Evolutionary conservation across 768 basidiomycete species (phyloP).

Genomic region (Arthromyces matolae): DNA sequence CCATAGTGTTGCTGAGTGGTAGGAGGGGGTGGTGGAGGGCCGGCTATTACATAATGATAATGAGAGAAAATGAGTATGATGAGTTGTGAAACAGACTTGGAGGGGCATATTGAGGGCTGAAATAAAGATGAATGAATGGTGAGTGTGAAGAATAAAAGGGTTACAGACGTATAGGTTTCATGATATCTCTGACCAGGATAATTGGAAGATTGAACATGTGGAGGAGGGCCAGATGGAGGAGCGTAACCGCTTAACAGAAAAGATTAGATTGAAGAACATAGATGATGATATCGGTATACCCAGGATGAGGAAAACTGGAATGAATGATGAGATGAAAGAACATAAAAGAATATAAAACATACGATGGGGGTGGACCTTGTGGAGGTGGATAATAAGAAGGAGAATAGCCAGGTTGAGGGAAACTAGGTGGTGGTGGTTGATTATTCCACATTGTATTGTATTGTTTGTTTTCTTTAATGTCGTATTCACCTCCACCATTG

Average conservation of each 20-base stretch:
- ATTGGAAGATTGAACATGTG: constrained; percentile 35
- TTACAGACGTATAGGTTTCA: constrained; percentile 29
- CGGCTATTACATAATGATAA: constrained; percentile 16
- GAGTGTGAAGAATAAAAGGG: constrained; percentile 18
- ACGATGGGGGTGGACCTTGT: constrained; percentile 16
- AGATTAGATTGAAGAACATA: not conserved
- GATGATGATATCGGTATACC: constrained; percentile 5
- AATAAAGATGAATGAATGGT: not conserved
- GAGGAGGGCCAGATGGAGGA: constrained; percentile 26
- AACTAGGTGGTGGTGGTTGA: too few relatives aligned
- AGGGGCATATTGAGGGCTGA: constrained; percentile 14
- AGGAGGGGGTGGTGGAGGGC: constrained; percentile 53
- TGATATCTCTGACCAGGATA: constrained; percentile 40
- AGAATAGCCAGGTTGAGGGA: constrained; percentile 16
- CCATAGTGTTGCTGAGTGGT: constrained; percentile 59
- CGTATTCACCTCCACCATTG: constrained; percentile 69
- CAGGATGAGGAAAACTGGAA: constrained; percentile 2
- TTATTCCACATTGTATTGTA: too few relatives aligned
- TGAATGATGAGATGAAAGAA: not conserved
- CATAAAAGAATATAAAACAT: not conserved
- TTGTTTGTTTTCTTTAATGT: too few relatives aligned
- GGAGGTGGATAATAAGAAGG: constrained; percentile 19
- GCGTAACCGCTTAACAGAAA: constrained; percentile 14
- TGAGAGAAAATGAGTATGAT: not conserved
- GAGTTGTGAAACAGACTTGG: constrained; percentile 18